Conservation (phyloP, 495 filamentous ascomycete species). For the Haplographium delicatum region DNA sequence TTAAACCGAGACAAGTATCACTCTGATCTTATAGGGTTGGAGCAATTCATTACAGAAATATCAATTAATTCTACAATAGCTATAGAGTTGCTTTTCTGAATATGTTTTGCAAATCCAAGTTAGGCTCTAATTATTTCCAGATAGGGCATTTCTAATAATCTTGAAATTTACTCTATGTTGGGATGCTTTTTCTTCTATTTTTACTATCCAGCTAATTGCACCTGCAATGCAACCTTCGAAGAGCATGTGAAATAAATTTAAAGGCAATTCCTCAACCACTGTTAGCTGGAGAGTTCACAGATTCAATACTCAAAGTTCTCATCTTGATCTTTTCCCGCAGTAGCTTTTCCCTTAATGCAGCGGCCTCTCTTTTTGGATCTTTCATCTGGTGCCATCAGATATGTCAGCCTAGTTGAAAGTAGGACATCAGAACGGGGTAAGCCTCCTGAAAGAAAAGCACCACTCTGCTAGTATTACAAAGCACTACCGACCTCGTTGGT, state of each 20-base stretch:
- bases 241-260: constrained; percentile 26
- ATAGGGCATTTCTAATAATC: no score
- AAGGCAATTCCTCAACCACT: constrained; percentile 41
- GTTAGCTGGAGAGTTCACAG: constrained; percentile 29
- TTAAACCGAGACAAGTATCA: no score
- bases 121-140: no score
- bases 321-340: constrained; percentile 63
- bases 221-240: background rate
- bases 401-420: constrained; percentile 20
- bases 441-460: constrained; percentile 6
- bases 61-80: no score
- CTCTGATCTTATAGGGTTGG: no score
- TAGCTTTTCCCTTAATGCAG: constrained; percentile 58
- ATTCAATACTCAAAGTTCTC: constrained; percentile 46
- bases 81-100: no score
- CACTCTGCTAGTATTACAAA: constrained; percentile 25
- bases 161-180: no score
- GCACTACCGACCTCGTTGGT: constrained; percentile 47
- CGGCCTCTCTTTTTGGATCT: constrained; percentile 41
- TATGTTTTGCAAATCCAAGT: no score
- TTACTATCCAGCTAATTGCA: background rate
- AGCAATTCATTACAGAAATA: no score
- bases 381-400: constrained; percentile 30
- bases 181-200: no score
- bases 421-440: background rate